Evolutionary conservation across 2,329 filamentous ascomycete species (phyloP), one percentile per base, ranked within the genome.

Genomic region (Aspergillus neotritici): DNA sequence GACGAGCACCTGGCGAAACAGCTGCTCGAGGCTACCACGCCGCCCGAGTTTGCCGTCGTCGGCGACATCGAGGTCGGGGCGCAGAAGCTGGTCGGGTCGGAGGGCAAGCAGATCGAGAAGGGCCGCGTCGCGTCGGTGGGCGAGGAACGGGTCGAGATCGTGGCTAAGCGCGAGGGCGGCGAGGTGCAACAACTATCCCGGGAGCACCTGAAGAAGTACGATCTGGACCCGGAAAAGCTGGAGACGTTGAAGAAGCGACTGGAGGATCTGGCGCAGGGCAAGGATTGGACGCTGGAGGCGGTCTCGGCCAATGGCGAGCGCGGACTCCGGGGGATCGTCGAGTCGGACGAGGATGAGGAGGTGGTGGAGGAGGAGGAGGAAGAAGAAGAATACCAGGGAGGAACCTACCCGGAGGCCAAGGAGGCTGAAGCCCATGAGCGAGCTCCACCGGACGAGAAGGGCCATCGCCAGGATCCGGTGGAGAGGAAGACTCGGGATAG

Each of bases 231-330:
- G 0, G 76, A 83, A 36, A 74, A 82, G 34, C 73, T 94, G 3
- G 82, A 90, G 54, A 74, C 81, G 35, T 71, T 94, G 60, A 78
- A 78, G 55, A 75, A 81, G 49, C 73, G 86, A 58, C 66, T 94
- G 45, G 75, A 86, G 60, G 77, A 80, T 55, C 60, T 86, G 32
- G 86, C 87, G 0, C 78, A 81, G 3, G 80, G 83, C 6, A 78
- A 82, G 51, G 80, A 81, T 12, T 95, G 89, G 88, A 85, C 82
- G 56, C 70, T 95, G 46, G 86, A 93, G 64, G 74, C 93, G 11
- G 79, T 93, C 1, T 84, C 93, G 56, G 74, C 80, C 9, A 78
- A 83, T 1, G 75, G 78, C 4, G 74, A 77, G 15, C 69, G 79
- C 48, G 83, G 88, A 59, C 78, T 91, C 32, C 72, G 84, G 34